These are phyloP conservation scores for Talaromyces rugulosus DNA, from an alignment of 2,329 filamentous ascomycete genomes.

Conservation along the genomic window DNA sequence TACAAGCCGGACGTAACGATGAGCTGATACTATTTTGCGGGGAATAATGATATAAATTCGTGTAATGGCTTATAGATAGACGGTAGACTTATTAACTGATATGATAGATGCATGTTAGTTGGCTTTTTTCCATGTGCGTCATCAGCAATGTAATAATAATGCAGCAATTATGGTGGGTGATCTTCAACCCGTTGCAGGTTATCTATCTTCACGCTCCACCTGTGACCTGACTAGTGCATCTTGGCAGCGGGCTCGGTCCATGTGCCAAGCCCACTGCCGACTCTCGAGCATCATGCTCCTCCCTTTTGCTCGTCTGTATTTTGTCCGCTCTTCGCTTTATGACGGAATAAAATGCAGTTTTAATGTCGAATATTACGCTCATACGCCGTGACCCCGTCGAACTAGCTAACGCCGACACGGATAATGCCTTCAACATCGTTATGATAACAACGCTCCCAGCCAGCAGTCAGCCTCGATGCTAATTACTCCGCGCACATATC, in stretches of 20 bases:
- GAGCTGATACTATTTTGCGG: not conserved
- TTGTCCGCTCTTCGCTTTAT: not conserved
- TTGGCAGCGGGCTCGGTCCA: not conserved
- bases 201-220: not conserved
- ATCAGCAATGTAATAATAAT: not conserved
- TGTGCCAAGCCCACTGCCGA: not conserved
- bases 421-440: not conserved
- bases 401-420: not conserved
- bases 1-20: constrained; percentile 1
- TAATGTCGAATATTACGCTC: not conserved
- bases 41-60: not conserved
- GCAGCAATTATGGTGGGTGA: not conserved
- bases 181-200: not conserved
- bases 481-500: constrained; percentile 40
- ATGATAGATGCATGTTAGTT: not conserved
- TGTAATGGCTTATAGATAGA: not conserved
- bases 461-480: constrained; percentile 32
- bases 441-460: not conserved
- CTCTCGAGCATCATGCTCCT: not conserved
- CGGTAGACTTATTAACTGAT: not conserved
- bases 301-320: not conserved
- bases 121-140: not conserved
- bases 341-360: not conserved
- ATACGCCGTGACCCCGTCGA: not conserved
- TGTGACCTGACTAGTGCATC: not conserved